These are phyloP conservation scores for Xanthoceras sorbifolium DNA, from an alignment of 345 rosid species.

Conservation along the genomic window DNA sequence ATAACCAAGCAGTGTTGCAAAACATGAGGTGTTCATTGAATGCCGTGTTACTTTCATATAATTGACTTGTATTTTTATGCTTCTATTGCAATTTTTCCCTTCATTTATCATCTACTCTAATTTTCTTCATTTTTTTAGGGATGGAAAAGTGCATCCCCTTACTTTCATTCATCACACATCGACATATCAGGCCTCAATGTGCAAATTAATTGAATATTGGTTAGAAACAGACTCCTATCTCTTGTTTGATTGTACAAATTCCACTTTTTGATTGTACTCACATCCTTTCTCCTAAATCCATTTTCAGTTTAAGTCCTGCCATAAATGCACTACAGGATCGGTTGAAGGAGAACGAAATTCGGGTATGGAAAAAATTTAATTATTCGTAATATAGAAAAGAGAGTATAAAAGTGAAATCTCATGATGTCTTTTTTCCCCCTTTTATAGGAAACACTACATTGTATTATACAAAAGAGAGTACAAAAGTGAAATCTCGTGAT, in stretches of 20 bases:
- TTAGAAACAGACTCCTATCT: constrained; percentile 35
- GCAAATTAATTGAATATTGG: constrained; percentile 97
- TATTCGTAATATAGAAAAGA: neutral
- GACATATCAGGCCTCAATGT: constrained; percentile 93
- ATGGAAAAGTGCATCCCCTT: constrained; percentile 86
- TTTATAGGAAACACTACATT: neutral
- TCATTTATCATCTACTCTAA: constrained; percentile 20
- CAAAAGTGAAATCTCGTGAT: neutral
- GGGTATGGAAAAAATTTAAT: constrained; percentile 46
- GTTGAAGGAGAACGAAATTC: constrained; percentile 81
- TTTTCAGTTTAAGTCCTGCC: constrained; percentile 89
- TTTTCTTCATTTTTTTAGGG: constrained; percentile 39
- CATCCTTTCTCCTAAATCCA: constrained; percentile 13
- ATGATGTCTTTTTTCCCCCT: neutral
- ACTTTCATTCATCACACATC: constrained; percentile 89
- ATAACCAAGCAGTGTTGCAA: constrained; percentile 74
- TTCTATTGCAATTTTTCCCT: constrained; percentile 1
- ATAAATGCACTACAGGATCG: constrained; percentile 82
- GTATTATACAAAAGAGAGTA: neutral
- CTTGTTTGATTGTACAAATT: constrained; percentile 15
- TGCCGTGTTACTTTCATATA: neutral
- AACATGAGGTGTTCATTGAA: constrained; percentile 56
- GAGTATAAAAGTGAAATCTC: neutral
- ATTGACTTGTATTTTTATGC: constrained; percentile 8
- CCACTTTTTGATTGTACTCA: constrained; percentile 17